A percentile compares a stretch with the other conserved stretches of the same genome.
phyloP scores from a whole-genome alignment of 1,139 yeast genomes.

The Pichia sp. region DNA sequence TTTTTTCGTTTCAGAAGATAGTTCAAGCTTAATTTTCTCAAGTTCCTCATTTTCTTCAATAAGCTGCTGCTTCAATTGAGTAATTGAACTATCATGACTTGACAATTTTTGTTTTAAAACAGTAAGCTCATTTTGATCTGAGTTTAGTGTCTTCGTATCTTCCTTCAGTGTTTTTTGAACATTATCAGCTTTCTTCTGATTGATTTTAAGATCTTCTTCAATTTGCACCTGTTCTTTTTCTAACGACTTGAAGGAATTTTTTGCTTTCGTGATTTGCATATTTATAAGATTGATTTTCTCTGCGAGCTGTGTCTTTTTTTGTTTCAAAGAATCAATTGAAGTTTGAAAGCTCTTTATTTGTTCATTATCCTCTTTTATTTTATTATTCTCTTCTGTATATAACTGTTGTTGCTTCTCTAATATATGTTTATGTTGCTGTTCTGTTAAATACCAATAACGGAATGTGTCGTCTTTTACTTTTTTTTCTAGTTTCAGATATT shows the following conservation, averaged over 20 bases:
- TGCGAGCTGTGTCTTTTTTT: slow-evolving; percentile 32
- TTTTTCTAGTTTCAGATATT: slow-evolving; percentile 61
- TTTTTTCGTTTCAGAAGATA: slow-evolving; percentile 67
- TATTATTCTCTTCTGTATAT: slow-evolving; percentile 35
- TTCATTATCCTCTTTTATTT: slow-evolving; percentile 41
- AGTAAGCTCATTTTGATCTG: slow-evolving; percentile 42
- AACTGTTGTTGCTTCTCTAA: slow-evolving; percentile 29
- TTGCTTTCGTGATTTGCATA: slow-evolving; percentile 49
- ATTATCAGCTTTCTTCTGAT: slow-evolving; percentile 8
- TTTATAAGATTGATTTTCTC: slow-evolving; percentile 30
- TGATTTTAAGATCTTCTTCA: slow-evolving; percentile 27
- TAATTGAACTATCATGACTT: slow-evolving; percentile 37
- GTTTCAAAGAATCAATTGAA: slow-evolving; percentile 36
- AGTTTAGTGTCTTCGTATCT: slow-evolving; percentile 33
- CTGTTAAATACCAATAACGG: slow-evolving; percentile 28
- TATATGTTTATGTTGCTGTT: neutral
- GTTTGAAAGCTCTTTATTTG: slow-evolving; percentile 39
- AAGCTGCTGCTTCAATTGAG: slow-evolving; percentile 39
- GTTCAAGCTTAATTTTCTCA: slow-evolving; percentile 54
- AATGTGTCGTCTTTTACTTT: slow-evolving; percentile 47
- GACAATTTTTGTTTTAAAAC: slow-evolving; percentile 36
- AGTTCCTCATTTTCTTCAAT: slow-evolving; percentile 48
- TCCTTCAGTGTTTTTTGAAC: slow-evolving; percentile 34
- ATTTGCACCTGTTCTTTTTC: slow-evolving; percentile 34
- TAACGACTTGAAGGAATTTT: slow-evolving; percentile 36